A percentile compares a stretch with the other conserved stretches of the same genome.
phyloP scores from a whole-genome alignment of 805 yeast species.

The Pichia eremophila region DNA sequence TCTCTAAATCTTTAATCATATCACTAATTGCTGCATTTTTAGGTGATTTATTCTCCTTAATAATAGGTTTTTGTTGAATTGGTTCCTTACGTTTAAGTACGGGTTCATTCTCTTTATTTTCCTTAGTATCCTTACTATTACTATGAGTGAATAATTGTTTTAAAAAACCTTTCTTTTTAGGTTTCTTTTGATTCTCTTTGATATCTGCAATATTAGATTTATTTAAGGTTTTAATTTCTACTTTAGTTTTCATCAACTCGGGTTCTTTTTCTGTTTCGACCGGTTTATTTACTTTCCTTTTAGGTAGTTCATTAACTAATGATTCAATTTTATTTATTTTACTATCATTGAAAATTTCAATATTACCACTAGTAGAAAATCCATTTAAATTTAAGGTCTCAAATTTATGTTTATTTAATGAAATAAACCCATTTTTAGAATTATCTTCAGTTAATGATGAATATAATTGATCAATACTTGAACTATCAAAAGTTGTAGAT shows the following conservation, averaged over 20 bases:
- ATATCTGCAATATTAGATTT: background rate
- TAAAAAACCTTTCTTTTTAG: slow-evolving; percentile 7
- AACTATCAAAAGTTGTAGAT: background rate
- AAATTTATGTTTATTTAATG: slow-evolving; percentile 5
- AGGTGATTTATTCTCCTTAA: too few relatives aligned
- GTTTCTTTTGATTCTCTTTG: background rate
- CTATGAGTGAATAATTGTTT: slow-evolving; percentile 2
- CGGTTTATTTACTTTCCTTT: slow-evolving; percentile 28
- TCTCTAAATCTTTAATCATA: slow-evolving; percentile 6
- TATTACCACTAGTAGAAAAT: slow-evolving; percentile 39
- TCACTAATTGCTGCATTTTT: background rate
- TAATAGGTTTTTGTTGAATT: too few relatives aligned
- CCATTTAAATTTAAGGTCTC: slow-evolving; percentile 23
- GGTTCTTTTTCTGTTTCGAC: background rate
- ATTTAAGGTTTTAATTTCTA: background rate
- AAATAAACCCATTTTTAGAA: slow-evolving; percentile 26
- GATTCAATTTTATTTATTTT: slow-evolving; percentile 41
- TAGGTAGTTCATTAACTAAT: slow-evolving; percentile 42
- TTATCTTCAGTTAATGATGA: slow-evolving; percentile 20
- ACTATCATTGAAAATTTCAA: slow-evolving; percentile 41
- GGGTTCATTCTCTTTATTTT: background rate
- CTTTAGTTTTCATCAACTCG: background rate
- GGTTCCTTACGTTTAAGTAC: too few relatives aligned
- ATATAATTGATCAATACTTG: slow-evolving; percentile 18
- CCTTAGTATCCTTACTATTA: background rate